Conservation (phyloP, 371 early-diverging fungal genomes). For the Batrachochytrium dendrobatidis region DNA sequence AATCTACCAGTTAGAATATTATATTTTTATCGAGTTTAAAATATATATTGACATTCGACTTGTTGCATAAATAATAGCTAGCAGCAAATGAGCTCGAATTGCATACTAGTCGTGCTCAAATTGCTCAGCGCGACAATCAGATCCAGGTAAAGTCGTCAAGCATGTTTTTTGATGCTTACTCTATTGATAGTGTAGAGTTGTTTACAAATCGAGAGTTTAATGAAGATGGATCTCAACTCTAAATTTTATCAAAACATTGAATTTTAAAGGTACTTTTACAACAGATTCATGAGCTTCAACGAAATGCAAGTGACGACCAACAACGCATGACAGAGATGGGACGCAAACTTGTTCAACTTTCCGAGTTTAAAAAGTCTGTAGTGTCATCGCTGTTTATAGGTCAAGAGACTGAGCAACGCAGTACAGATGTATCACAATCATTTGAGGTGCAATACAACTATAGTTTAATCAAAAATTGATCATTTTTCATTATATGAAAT, state of each 20-base stretch:
- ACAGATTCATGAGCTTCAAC: neutral
- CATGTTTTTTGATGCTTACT: neutral
- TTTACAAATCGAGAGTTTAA: neutral
- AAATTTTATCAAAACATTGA: too few relatives aligned
- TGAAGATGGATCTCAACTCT: neutral
- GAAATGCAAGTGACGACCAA: neutral
- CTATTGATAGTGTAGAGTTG: neutral
- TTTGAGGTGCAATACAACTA: neutral
- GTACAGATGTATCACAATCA: neutral
- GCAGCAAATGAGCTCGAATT: too few relatives aligned
- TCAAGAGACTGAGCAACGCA: neutral
- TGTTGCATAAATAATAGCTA: too few relatives aligned
- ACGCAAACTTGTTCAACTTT: neutral
- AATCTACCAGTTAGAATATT: too few relatives aligned
- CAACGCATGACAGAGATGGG: neutral
- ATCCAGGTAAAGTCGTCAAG: neutral
- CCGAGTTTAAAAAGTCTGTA: neutral
- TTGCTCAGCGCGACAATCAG: neutral
- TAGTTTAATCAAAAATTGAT: neutral
- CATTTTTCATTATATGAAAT: too few relatives aligned
- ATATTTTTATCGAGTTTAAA: too few relatives aligned
- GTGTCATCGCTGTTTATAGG: neutral
- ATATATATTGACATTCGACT: too few relatives aligned
- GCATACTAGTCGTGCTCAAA: neutral
- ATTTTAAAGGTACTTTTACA: neutral